These are phyloP conservation scores for Suillus ampliporus DNA, from an alignment of 768 basidiomycete genomes.

Conservation along the genomic window DNA sequence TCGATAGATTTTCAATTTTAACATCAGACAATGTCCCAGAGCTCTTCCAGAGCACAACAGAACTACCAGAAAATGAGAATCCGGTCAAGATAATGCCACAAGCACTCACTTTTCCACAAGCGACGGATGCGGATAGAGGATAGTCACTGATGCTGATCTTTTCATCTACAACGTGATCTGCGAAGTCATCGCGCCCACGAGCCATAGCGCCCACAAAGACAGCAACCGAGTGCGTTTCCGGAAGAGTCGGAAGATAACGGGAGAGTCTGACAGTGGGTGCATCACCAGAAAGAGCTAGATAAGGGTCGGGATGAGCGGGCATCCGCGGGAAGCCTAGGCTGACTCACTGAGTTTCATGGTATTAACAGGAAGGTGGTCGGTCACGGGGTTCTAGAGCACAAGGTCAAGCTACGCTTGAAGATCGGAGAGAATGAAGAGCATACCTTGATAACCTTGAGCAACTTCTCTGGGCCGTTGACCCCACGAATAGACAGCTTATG, in stretches of 20 bases:
- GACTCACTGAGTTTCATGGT: conserved; percentile 92
- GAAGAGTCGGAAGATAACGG: conserved; percentile 82
- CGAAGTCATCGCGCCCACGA: conserved; percentile 94
- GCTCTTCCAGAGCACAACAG: conserved; percentile 90
- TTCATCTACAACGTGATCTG: conserved; percentile 92
- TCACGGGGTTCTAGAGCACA: conserved; percentile 79
- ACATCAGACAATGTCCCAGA: conserved; percentile 87
- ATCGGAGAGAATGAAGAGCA: conserved; percentile 18
- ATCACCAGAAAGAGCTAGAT: conserved; percentile 87
- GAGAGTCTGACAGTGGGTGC: conserved; percentile 83
- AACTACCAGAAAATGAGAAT: conserved; percentile 53
- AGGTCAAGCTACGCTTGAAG: conserved; percentile 12
- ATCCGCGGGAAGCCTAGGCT: conserved; percentile 5
- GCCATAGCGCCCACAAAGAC: conserved; percentile 99
- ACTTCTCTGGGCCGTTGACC: conserved; percentile 95
- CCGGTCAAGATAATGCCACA: conserved; percentile 6
- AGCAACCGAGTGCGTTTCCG: conserved; percentile 86
- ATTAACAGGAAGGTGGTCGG: conserved; percentile 93
- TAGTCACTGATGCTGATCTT: conserved; percentile 98
- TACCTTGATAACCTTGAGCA: conserved; percentile 96
- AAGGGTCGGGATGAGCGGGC: conserved; percentile 10
- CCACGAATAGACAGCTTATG: conserved; percentile 96
- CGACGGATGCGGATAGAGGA: conserved; percentile 89
- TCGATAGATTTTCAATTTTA: conserved; percentile 21
- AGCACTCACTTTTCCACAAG: conserved; percentile 89